phyloP scores from a whole-genome alignment of 2,329 filamentous ascomycete species.

The Aureobasidium namibiae region DNA sequence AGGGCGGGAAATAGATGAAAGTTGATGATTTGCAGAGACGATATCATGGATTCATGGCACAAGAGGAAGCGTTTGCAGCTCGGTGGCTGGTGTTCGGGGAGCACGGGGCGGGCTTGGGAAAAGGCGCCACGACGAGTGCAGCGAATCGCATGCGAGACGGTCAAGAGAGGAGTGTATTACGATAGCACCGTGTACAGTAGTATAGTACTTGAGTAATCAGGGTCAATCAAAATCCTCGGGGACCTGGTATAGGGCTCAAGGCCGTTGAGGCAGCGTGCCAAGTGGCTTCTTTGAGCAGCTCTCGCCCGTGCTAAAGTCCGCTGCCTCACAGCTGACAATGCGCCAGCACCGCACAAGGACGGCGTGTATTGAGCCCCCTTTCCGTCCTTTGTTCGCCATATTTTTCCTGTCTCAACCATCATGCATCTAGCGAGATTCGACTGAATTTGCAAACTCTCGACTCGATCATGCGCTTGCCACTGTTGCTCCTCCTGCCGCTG shows the following conservation, averaged over 20 bases:
- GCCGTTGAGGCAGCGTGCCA: not conserved
- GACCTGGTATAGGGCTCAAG: not conserved
- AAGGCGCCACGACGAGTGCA: not conserved
- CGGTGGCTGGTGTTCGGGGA: constrained; percentile 9
- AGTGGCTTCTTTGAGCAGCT: not conserved
- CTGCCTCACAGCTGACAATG: not conserved
- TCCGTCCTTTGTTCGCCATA: constrained; percentile 4
- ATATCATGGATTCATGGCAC: constrained; percentile 7
- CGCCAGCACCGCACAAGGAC: not conserved
- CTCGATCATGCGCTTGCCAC: constrained; percentile 4
- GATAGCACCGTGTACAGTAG: too few species aligned
- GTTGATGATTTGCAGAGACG: constrained; percentile 1
- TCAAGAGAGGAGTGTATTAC: not conserved
- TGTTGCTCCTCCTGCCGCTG: constrained; percentile 5
- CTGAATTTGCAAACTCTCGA: not conserved
- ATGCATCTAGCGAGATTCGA: not conserved
- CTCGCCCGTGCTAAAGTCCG: not conserved
- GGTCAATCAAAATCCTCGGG: not conserved
- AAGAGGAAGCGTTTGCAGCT: constrained; percentile 6
- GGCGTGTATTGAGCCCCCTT: constrained; percentile 7
- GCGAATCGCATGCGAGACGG: not conserved
- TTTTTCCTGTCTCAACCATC: not conserved
- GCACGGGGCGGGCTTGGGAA: constrained; percentile 1
- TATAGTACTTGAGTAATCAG: too few species aligned
- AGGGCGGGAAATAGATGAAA: constrained; percentile 10